phyloP scores from a whole-genome alignment of 1,139 yeast species.

The Candida pseudoviswanathii region DNA sequence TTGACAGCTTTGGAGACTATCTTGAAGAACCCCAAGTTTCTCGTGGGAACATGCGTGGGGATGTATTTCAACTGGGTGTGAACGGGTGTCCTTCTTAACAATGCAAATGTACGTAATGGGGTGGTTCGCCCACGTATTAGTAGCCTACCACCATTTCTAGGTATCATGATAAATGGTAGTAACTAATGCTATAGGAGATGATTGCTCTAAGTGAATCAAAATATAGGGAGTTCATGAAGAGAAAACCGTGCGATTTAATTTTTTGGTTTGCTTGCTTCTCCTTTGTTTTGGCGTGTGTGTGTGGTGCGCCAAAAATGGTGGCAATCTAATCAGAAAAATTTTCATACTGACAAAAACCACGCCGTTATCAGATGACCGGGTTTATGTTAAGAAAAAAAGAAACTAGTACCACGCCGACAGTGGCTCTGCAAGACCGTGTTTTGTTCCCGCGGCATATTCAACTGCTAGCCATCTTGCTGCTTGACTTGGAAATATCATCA shows the following conservation, averaged over 20 bases:
- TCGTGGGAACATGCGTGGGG: conserved; percentile 13
- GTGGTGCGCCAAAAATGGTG: background rate
- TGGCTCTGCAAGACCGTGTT: too few relatives aligned
- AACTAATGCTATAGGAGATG: background rate
- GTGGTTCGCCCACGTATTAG: background rate
- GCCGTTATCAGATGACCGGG: too few relatives aligned
- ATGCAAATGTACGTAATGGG: conserved; percentile 2
- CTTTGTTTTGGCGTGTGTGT: background rate
- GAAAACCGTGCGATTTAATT: background rate
- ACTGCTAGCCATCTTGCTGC: too few relatives aligned
- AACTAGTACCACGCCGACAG: too few relatives aligned
- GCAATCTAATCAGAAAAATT: conserved; percentile 1
- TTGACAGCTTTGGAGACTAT: conserved; percentile 46
- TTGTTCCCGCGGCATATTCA: too few relatives aligned
- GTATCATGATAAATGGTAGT: conserved; percentile 8
- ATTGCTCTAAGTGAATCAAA: background rate
- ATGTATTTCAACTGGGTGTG: background rate
- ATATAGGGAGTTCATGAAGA: background rate
- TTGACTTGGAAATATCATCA: too few relatives aligned
- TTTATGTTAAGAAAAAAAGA: too few relatives aligned
- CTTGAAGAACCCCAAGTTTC: conserved; percentile 53
- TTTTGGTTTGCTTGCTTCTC: background rate
- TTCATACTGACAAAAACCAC: too few relatives aligned
- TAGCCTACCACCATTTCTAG: conserved; percentile 9
- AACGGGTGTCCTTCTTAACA: conserved; percentile 2